Evolutionary conservation across 2,329 filamentous ascomycete species (phyloP), one percentile per base, ranked within the genome.

Genomic region (Colletotrichum magnum): DNA sequence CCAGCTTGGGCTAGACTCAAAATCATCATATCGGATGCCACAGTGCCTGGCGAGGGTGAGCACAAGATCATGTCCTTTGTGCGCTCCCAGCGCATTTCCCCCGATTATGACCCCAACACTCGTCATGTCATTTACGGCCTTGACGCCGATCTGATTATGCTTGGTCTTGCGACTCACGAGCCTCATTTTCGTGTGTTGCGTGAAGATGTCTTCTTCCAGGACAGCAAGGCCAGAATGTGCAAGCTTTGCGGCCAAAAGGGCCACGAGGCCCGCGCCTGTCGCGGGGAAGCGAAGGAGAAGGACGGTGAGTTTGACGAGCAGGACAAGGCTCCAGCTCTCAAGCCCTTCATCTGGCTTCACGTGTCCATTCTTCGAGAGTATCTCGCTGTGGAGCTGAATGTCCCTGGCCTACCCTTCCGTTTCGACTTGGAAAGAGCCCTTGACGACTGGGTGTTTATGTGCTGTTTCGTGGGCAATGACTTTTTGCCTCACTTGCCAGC

Each of bases 11-110:
- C 93, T 71, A 94, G 94, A 79, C 86, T 98, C 79, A 99, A 99
- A 86, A 89, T 99, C 79, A 97, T 99, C 80, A 98, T 99, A 74
- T 99, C 96, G 9, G 96, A 99, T 85, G 95, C 96, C 62, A 98
- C 95, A 48, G 95, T 99, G 47, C 96, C 96, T 63, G 96, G 96
- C 78, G 96, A 99, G 83, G 96, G 96, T 79, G 96, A 99, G 83
- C 96, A 99, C 81, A 99, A 99, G 82, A 98, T 99, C 77, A 99
- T 99, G 96, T 92, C 96, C 74, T 99, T 98, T 79, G 90, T 99
- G 73, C 92, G 96, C 76, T 97, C 95, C 45, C 97, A 99, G 81
- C 91, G 96, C 76, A 90, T 93, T 58, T 96, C 94, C 61, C 92
- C 95, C 5, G 92, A 97, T 72, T 94, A 99, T 80, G 92, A 99